Conservation (phyloP, 495 filamentous ascomycete species). For the Geoglossum glabrum region DNA sequence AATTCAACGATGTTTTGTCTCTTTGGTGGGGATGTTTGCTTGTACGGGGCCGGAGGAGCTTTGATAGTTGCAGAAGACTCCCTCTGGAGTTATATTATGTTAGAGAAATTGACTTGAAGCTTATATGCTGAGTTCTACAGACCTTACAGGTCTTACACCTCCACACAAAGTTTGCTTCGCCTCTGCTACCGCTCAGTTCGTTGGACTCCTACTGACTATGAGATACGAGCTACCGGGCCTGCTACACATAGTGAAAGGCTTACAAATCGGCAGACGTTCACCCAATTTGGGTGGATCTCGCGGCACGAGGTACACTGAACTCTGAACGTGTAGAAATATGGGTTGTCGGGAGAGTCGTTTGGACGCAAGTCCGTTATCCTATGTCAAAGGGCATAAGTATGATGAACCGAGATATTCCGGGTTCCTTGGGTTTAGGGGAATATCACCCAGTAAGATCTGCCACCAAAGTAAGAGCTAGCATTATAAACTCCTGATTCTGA, state of each 20-base stretch:
- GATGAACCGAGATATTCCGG: conserved; percentile 3
- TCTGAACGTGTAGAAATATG: conserved; percentile 90
- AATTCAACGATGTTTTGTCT: conserved; percentile 63
- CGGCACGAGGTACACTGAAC: conserved; percentile 92
- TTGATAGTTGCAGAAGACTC: conserved; percentile 53
- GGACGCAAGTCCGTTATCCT: conserved; percentile 83
- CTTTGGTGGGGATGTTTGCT: conserved; percentile 45
- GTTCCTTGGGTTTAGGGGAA: not conserved
- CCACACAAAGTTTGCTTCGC: conserved; percentile 97
- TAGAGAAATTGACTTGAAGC: not conserved
- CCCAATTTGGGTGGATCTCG: conserved; percentile 72
- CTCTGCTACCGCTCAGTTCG: conserved; percentile 74
- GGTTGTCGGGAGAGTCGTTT: conserved; percentile 53
- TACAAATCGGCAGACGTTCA: conserved; percentile 80
- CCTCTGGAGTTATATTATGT: conserved; percentile 22
- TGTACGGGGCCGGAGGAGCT: conserved; percentile 46
- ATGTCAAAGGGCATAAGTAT: conserved; percentile 1
- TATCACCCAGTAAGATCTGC: conserved; percentile 62
- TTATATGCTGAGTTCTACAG: conserved; percentile 14
- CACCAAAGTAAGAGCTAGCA: conserved; percentile 60
- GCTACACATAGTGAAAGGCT: conserved; percentile 14
- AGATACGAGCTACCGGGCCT: not conserved
- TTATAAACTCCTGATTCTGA: conserved; percentile 18
- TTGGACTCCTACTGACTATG: conserved; percentile 43
- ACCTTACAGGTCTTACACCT: conserved; percentile 85